Base-by-base conservation (phyloP, 2,329 filamentous ascomycete genomes). In the Fusarium longipes region DNA sequence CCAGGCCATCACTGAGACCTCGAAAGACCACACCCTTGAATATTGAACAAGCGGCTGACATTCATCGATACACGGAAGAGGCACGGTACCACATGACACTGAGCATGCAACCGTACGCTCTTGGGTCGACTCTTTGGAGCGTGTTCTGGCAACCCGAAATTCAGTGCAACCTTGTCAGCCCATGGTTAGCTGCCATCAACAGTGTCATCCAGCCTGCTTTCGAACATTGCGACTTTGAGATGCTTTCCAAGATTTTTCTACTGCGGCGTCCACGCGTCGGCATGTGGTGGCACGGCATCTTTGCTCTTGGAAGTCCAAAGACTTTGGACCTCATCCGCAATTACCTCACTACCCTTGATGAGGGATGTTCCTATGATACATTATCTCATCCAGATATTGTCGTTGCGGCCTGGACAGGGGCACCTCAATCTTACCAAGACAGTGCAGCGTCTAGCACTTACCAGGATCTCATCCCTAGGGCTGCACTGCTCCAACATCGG, bases 91-190 rank as follows among this genome's bases (percentile, higher is more conserved):
- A 75, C 59, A 75, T 76, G 74, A 76, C 74, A n/a, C 65, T 76
- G 33, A 75, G 74, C 55, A 70, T 74, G 70, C 68, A 73, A n/a
- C 70, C 68, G 14, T 57, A 60, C 22, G 57, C 65, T 22, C 47
- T 74, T n/a, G 72, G 71, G 3, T 65, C 74, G 24, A 66, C 75
- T 10, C 38, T 76, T n/a, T 76, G 74, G 74, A 73, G 73, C 44
- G 66, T 76, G 27, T 76, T 76, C 27, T 76, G 74, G 74, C 71
- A 74, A 42, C 74, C 74, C 9, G 68, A 69, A n/a, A 63, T 76
- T 15, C 63, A 68, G 20, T 76, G 74, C 48, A 76, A 76, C 38
- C 65, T 76, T 3, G 74, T 73, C n/a, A 73, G 70, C 38, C 73
- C 74, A 12, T 76, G 74, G 74, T 33, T 76, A 10, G 64, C 59